Evolutionary conservation across 805 yeast genomes (phyloP).

Genomic region (Metschnikowia baotianmanensis): DNA sequence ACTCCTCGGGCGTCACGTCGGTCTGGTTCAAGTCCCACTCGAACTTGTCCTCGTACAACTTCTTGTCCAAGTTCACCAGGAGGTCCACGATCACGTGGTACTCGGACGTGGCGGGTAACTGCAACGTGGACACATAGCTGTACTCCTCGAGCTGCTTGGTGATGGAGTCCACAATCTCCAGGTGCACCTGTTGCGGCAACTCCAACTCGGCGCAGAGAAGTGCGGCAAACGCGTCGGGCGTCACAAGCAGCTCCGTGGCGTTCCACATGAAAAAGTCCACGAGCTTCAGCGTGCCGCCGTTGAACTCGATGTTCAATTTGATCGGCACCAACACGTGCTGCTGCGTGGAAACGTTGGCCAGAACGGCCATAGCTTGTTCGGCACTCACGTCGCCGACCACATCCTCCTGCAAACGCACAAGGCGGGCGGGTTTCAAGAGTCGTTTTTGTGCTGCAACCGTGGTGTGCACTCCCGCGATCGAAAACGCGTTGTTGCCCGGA

Average conservation of each 20-base stretch:
- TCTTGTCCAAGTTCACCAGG: conserved; percentile 78
- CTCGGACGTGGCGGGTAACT: conserved; percentile 56
- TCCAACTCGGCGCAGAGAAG: conserved; percentile 83
- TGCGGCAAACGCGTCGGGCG: conserved; percentile 73
- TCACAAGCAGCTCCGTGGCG: conserved; percentile 56
- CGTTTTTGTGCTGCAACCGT: conserved; percentile 31
- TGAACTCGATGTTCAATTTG: conserved; percentile 58
- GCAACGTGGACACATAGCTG: conserved; percentile 58
- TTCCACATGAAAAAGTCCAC: conserved; percentile 78
- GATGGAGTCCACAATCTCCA: conserved; percentile 65
- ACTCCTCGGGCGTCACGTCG: conserved; percentile 71
- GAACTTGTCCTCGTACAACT: conserved; percentile 83
- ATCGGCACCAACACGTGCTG: conserved; percentile 60
- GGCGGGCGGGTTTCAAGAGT: conserved; percentile 20
- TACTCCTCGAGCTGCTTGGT: conserved; percentile 79
- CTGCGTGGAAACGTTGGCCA: background rate
- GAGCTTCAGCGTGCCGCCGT: conserved; percentile 45
- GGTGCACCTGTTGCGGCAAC: conserved; percentile 62
- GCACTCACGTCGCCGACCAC: conserved; percentile 5
- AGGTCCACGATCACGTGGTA: conserved; percentile 77
- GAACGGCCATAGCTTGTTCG: conserved; percentile 1
- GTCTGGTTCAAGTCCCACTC: conserved; percentile 80
- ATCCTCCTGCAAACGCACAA: conserved; percentile 10
- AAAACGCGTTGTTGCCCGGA: conserved; percentile 12
- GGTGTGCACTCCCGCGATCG: conserved; percentile 35